Evolutionary conservation across 176 grass and related monocot genomes (phyloP).

Genomic region (Ensete ventricosum): DNA sequence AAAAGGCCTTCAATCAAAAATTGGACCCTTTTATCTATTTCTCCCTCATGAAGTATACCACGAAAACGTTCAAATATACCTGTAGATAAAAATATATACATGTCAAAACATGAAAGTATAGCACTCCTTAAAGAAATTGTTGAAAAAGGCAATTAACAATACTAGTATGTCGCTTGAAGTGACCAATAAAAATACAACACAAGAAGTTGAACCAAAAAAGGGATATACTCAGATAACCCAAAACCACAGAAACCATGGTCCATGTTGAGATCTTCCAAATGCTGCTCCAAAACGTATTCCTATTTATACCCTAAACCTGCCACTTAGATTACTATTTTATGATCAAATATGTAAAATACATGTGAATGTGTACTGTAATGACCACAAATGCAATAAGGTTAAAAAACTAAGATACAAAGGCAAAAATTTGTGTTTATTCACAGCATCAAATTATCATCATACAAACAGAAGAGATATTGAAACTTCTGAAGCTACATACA

Average conservation of each 20-base stretch:
- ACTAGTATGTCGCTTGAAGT: background rate
- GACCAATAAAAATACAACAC: background rate
- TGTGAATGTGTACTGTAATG: no score
- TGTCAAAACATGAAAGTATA: background rate
- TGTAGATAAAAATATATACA: constrained; percentile 18
- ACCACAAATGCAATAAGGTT: no score
- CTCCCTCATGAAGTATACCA: constrained; percentile 94
- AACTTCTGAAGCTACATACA: no score
- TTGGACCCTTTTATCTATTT: constrained; percentile 92
- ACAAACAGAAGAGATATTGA: no score
- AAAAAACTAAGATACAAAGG: no score
- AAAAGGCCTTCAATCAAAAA: constrained; percentile 97
- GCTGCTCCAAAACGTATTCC: background rate
- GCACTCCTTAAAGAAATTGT: background rate
- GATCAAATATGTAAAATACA: background rate
- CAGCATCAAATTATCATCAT: no score
- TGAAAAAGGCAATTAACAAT: background rate
- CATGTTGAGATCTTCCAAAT: background rate
- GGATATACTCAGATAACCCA: background rate
- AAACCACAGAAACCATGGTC: background rate
- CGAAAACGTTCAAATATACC: constrained; percentile 98
- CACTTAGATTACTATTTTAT: background rate
- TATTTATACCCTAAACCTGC: background rate
- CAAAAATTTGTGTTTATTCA: no score
- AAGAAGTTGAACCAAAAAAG: background rate